These are phyloP conservation scores for Chlorella vulgaris DNA, from an alignment of 139 green algal species.

Conservation along the genomic window DNA sequence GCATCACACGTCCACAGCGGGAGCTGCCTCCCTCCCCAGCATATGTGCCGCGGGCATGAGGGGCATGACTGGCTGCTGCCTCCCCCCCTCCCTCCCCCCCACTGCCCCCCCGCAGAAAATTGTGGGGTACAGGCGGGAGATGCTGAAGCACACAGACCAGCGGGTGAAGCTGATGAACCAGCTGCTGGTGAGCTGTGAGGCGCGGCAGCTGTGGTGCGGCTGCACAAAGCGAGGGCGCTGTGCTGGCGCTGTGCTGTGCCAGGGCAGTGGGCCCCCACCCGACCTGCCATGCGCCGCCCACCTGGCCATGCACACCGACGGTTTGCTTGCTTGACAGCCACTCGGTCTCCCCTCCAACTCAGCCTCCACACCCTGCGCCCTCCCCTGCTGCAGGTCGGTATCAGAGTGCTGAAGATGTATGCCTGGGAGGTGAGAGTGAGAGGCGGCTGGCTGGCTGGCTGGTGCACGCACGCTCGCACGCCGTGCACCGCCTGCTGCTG, in stretches of 20 bases:
- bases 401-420: slow-evolving; percentile 88
- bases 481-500: too few species aligned
- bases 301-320: too few species aligned
- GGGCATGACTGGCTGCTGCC: background rate
- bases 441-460: background rate
- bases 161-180: slow-evolving; percentile 91
- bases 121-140: slow-evolving; percentile 36
- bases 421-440: slow-evolving; percentile 69
- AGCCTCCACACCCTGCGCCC: background rate
- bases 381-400: slow-evolving; percentile 69
- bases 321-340: too few species aligned
- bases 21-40: background rate
- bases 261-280: too few species aligned
- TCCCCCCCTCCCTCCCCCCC: background rate
- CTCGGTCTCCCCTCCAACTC: background rate
- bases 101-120: background rate
- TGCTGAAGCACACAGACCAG: slow-evolving; percentile 87
- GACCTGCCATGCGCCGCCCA: too few species aligned
- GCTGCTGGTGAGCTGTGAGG: slow-evolving; percentile 60
- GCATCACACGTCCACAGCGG: too few species aligned
- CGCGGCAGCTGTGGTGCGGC: background rate
- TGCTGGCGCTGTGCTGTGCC: too few species aligned
- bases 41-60: background rate
- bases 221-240: too few species aligned
- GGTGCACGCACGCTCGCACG: background rate